phyloP scores from a whole-genome alignment of 1,284 basidiomycete species.

The Tremellales sp. region DNA sequence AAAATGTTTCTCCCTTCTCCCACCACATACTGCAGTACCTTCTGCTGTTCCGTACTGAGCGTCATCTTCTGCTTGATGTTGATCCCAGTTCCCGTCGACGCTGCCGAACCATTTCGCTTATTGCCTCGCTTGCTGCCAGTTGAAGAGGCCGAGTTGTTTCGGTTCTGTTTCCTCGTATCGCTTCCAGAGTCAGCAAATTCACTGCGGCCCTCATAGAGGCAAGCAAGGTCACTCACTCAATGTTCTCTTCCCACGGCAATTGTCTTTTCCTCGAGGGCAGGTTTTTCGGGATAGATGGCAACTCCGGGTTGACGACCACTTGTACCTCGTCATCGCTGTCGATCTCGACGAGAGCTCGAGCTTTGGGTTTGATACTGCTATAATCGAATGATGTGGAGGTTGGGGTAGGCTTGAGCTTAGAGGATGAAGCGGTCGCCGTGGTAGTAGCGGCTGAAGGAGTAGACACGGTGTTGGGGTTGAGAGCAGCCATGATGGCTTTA shows the following conservation, averaged over 20 bases:
- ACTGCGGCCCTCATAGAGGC: background rate
- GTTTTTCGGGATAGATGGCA: slow-evolving; percentile 9
- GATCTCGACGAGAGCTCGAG: background rate
- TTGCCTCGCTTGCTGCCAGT: slow-evolving; percentile 4
- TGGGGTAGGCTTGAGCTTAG: too few relatives aligned
- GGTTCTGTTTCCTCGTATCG: slow-evolving; percentile 13
- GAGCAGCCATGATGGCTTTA: slow-evolving; percentile 40
- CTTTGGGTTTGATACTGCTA: too few relatives aligned
- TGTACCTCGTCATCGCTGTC: background rate
- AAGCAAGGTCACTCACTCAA: slow-evolving; percentile 18
- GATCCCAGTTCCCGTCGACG: slow-evolving; percentile 13
- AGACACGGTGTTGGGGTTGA: slow-evolving; percentile 19
- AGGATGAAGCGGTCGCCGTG: too few relatives aligned
- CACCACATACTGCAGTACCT: slow-evolving; percentile 70
- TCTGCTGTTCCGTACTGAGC: slow-evolving; percentile 76
- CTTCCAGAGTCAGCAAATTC: slow-evolving; percentile 2
- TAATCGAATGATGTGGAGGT: too few relatives aligned
- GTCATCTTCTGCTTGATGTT: slow-evolving; percentile 49
- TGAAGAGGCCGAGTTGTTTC: background rate
- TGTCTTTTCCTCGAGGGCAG: slow-evolving; percentile 21
- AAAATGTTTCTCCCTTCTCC: slow-evolving; percentile 74
- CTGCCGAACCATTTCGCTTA: slow-evolving; percentile 6
- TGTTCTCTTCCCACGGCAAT: slow-evolving; percentile 39
- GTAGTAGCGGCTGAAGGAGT: too few relatives aligned
- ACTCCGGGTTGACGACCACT: background rate